These are phyloP conservation scores for Nemophila menziesii DNA, from an alignment of 257 asterid genomes.

Conservation along the genomic window DNA sequence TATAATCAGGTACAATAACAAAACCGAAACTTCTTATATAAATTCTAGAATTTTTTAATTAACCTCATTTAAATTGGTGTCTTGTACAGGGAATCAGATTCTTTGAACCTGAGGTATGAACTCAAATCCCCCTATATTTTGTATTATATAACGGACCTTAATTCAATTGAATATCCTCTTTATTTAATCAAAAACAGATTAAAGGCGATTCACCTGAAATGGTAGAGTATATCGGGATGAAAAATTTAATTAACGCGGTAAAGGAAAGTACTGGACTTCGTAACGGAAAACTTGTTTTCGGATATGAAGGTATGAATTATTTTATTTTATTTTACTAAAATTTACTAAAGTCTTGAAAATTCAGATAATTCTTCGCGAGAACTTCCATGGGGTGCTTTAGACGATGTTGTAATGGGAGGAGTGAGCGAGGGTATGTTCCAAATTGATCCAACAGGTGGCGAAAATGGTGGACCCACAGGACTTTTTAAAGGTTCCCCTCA, in stretches of 20 bases:
- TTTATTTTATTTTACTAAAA: too few species aligned
- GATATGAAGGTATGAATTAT: slow-evolving; percentile 79
- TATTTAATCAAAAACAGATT: too few species aligned
- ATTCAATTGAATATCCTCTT: too few species aligned
- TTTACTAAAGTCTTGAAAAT: slow-evolving; percentile 5
- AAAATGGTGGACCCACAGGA: slow-evolving; percentile 76
- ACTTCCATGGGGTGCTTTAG: slow-evolving; percentile 90
- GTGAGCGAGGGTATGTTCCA: slow-evolving; percentile 81
- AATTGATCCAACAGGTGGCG: slow-evolving; percentile 65
- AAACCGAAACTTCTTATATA: too few species aligned
- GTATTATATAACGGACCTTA: slow-evolving; percentile 10
- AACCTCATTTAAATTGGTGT: too few species aligned
- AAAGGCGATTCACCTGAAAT: slow-evolving; percentile 94
- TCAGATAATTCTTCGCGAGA: slow-evolving; percentile 55
- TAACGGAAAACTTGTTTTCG: slow-evolving; percentile 63
- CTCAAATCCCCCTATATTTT: too few species aligned
- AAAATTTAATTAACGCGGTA: slow-evolving; percentile 59
- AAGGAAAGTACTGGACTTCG: slow-evolving; percentile 71
- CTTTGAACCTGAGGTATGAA: slow-evolving; percentile 92
- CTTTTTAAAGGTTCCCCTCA: slow-evolving; percentile 79
- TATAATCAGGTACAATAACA: slow-evolving; percentile 84
- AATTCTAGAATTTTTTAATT: too few species aligned
- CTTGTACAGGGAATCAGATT: slow-evolving; percentile 85
- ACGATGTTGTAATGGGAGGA: slow-evolving; percentile 99
- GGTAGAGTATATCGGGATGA: slow-evolving; percentile 93